phyloP scores from a whole-genome alignment of 129 eudicot species.

The Ambrosia artemisiifolia region DNA sequence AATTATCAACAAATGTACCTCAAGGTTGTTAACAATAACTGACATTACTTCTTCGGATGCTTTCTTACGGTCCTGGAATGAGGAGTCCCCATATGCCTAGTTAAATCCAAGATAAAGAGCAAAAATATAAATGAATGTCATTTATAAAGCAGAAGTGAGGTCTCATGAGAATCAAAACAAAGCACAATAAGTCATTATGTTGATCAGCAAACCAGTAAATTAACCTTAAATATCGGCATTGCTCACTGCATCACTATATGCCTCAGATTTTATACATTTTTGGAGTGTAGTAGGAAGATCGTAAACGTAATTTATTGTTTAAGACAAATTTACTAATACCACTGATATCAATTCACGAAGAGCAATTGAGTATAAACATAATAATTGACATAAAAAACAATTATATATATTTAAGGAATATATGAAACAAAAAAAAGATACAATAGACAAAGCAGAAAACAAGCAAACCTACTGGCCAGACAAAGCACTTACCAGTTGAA shows the following conservation, averaged over 20 bases:
- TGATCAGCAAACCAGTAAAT: constrained; percentile 7
- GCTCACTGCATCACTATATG: constrained; percentile 98
- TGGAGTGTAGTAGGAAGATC: constrained; percentile 91
- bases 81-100: constrained; percentile 90
- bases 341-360: no score
- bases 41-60: constrained; percentile 83
- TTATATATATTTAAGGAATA: background rate
- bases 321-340: no score
- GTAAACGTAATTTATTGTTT: no score
- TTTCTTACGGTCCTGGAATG: constrained; percentile 88
- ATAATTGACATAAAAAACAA: no score
- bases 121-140: constrained; percentile 8
- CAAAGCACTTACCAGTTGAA: constrained; percentile 47
- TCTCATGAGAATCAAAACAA: background rate
- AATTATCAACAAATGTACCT: constrained; percentile 39
- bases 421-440: background rate
- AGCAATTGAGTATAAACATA: no score
- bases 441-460: constrained; percentile 1
- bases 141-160: background rate
- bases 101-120: constrained; percentile 17
- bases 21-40: constrained; percentile 64
- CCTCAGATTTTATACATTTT: constrained; percentile 91
- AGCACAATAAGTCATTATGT: constrained; percentile 12
- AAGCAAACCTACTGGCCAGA: background rate
- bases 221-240: constrained; percentile 93